Percentiles rank a stretch among this genome's conserved stretches.
These are phyloP conservation scores for Senecio squalidus DNA, from an alignment of 140 eudicot genomes.

Conservation along the genomic window DNA sequence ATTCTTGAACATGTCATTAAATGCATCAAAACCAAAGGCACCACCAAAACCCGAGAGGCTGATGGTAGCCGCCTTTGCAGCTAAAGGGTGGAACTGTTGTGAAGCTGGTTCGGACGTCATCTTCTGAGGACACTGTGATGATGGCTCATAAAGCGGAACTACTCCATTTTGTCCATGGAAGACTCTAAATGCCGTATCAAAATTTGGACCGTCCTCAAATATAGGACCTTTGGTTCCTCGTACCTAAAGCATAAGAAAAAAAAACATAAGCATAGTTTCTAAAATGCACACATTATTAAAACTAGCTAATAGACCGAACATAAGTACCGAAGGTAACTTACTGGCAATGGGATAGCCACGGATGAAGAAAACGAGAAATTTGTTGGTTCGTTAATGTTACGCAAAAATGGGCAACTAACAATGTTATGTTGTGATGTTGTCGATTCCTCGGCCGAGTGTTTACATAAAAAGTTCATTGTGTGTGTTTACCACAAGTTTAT, in stretches of 20 bases:
- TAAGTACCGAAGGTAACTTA: slow-evolving; percentile 35
- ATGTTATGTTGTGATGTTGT: slow-evolving; percentile 38
- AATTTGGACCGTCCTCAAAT: slow-evolving; percentile 93
- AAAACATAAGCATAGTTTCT: slow-evolving; percentile 5
- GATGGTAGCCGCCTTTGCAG: slow-evolving; percentile 90
- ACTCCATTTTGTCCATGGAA: slow-evolving; percentile 90
- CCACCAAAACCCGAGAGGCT: slow-evolving; percentile 82
- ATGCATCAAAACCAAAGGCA: slow-evolving; percentile 75
- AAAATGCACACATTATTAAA: no score
- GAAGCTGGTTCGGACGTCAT: slow-evolving; percentile 39
- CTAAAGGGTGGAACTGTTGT: slow-evolving; percentile 80
- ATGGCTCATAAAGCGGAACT: slow-evolving; percentile 76
- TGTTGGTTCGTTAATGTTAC: slow-evolving; percentile 85
- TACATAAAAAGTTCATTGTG: slow-evolving; percentile 52
- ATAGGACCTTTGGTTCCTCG: slow-evolving; percentile 84
- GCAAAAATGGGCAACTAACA: slow-evolving; percentile 75
- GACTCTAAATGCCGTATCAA: slow-evolving; percentile 74
- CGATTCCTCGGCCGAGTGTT: slow-evolving; percentile 40
- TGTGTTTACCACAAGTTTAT: no score
- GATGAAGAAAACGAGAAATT: slow-evolving; percentile 63
- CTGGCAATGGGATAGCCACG: slow-evolving; percentile 60
- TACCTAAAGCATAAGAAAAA: slow-evolving; percentile 33
- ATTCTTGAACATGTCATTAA: slow-evolving; percentile 61
- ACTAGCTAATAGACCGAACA: no score
- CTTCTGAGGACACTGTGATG: slow-evolving; percentile 32